Conservation (phyloP, 305 asterid genomes). For the Fraxinus dipetala region DNA sequence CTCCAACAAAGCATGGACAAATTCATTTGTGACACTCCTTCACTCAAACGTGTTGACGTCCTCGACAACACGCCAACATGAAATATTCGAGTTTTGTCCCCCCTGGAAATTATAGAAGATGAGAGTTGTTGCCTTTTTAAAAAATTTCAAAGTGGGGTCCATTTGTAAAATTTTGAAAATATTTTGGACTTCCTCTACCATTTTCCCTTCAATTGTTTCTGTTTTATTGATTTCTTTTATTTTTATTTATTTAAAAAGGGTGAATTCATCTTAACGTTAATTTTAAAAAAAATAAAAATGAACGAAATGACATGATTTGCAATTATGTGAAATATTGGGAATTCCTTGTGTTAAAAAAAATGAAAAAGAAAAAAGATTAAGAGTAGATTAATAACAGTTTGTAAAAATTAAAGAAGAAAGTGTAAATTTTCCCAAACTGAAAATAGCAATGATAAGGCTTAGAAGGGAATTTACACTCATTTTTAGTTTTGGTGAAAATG, state of each 20-base stretch:
- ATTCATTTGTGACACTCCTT: not conserved
- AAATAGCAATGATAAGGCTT: not conserved
- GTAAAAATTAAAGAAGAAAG: not conserved
- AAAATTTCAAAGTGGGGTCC: not conserved
- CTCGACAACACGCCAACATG: not conserved
- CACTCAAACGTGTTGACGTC: not conserved
- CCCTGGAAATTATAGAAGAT: not conserved
- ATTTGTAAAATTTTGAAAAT: not conserved
- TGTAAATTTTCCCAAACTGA: not conserved
- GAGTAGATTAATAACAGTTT: not conserved
- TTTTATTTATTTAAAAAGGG: no score
- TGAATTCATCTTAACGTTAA: not conserved
- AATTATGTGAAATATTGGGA: not conserved
- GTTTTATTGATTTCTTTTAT: not conserved
- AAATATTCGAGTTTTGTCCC: not conserved
- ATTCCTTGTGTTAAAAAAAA: not conserved
- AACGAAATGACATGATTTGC: not conserved
- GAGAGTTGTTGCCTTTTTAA: not conserved
- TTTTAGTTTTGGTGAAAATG: not conserved
- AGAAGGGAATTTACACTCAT: not conserved
- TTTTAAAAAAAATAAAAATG: no score
- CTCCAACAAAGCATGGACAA: not conserved
- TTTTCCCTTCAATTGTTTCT: not conserved
- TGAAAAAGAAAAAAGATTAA: no score
- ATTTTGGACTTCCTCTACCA: not conserved